Evolutionary conservation across 2,329 filamentous ascomycete species (phyloP).

Genomic region (Microsporum audouinii): DNA sequence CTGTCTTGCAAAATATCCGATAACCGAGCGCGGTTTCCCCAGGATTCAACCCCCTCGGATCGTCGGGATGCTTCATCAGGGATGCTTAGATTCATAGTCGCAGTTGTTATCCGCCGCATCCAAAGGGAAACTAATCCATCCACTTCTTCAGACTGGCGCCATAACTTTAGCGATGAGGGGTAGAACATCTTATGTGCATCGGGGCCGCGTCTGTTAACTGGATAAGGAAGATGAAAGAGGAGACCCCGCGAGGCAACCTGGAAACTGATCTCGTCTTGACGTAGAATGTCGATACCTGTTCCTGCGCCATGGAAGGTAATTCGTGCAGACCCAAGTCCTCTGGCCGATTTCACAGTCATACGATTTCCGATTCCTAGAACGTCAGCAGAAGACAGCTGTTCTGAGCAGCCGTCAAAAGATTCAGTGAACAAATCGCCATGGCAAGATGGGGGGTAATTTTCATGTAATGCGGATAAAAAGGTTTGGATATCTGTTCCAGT

Average conservation of each 20-base stretch:
- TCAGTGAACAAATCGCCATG: conserved; percentile 55
- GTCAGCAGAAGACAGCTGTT: conserved; percentile 77
- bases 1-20: background rate
- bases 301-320: conserved; percentile 41
- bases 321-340: conserved; percentile 42
- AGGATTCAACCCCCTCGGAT: conserved; percentile 26
- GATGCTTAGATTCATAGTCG: conserved; percentile 34
- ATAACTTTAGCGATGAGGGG: conserved; percentile 70
- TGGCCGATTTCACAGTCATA: conserved; percentile 18
- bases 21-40: conserved; percentile 17
- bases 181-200: conserved; percentile 88
- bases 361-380: conserved; percentile 61
- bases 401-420: conserved; percentile 72
- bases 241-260: conserved; percentile 81
- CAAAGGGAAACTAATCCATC: conserved; percentile 50
- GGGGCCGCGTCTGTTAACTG: conserved; percentile 54
- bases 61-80: conserved; percentile 1
- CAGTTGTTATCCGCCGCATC: conserved; percentile 26
- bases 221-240: conserved; percentile 70
- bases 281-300: conserved; percentile 58
- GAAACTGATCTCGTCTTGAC: conserved; percentile 90
- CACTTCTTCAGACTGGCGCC: conserved; percentile 72
- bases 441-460: conserved; percentile 86
- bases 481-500: conserved; percentile 85
- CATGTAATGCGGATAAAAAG: conserved; percentile 80